Conservation (phyloP, 208 protist genomes). For the Porcisia deanei region DNA sequence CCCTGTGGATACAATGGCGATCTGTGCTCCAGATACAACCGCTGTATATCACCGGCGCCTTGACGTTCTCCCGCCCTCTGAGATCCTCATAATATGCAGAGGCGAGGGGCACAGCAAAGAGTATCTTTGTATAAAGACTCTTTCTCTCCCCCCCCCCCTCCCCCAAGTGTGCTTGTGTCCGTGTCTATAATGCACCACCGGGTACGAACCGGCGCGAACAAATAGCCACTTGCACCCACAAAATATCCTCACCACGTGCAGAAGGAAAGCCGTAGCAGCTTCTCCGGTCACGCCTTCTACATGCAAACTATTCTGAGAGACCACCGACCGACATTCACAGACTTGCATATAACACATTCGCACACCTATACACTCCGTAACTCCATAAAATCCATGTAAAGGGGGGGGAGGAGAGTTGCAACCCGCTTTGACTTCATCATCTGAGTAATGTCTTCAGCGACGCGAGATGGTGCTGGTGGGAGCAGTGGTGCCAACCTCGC, state of each 20-base stretch:
- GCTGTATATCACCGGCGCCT: background rate
- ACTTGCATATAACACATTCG: background rate
- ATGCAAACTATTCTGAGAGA: background rate
- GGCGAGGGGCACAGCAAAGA: background rate
- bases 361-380: background rate
- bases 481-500: slow-evolving; percentile 23
- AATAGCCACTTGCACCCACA: background rate
- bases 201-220: background rate
- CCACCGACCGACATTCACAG: background rate
- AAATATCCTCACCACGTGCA: background rate
- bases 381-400: background rate
- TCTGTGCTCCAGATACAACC: background rate
- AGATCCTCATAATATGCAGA: background rate
- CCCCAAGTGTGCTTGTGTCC: background rate
- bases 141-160: background rate
- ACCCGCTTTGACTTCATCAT: background rate
- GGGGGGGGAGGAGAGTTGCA: background rate
- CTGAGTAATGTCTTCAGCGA: slow-evolving; percentile 16
- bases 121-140: background rate
- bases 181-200: background rate
- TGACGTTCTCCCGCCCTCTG: too few species aligned
- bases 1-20: background rate
- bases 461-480: background rate
- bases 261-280: background rate
- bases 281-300: background rate